phyloP scores from a whole-genome alignment of 768 basidiomycete genomes.

The Mycena crocata region DNA sequence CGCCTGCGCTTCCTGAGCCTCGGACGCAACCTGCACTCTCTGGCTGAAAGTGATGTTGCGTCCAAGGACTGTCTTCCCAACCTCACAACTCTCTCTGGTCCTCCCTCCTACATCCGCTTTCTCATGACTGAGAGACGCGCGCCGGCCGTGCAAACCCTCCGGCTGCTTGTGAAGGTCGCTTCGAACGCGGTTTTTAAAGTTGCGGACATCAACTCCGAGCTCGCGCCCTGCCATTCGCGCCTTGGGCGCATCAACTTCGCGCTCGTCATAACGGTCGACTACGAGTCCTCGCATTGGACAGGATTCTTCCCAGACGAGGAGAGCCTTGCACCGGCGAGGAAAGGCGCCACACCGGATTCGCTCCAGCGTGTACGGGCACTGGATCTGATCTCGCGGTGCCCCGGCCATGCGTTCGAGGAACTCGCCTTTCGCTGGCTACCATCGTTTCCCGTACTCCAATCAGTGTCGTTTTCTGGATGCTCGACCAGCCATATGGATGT shows the following conservation, averaged over 20 bases:
- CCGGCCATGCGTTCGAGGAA: constrained; percentile 12
- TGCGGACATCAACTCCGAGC: constrained; percentile 10
- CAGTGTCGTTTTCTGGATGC: constrained; percentile 18
- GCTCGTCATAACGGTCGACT: constrained; percentile 20
- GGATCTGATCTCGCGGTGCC: constrained; percentile 13
- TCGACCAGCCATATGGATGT: background rate
- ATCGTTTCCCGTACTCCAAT: constrained; percentile 10
- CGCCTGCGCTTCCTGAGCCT: constrained; percentile 14
- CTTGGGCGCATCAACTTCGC: constrained; percentile 14
- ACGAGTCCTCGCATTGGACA: constrained; percentile 27
- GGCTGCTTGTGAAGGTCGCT: constrained; percentile 21
- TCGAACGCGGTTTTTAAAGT: constrained; percentile 8
- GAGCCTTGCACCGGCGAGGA: background rate
- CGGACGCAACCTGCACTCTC: constrained; percentile 13
- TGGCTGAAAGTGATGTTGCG: constrained; percentile 8
- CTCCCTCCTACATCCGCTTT: constrained; percentile 13
- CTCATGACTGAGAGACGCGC: constrained; percentile 14
- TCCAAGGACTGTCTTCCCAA: constrained; percentile 13
- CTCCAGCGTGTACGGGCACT: constrained; percentile 16
- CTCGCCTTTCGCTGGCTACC: constrained; percentile 17
- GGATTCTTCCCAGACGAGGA: constrained; percentile 23
- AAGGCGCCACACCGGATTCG: background rate
- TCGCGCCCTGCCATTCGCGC: constrained; percentile 9
- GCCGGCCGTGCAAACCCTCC: constrained; percentile 11
- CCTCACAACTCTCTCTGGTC: constrained; percentile 7